A percentile compares a stretch with the other conserved stretches of the same genome.
phyloP scores from a whole-genome alignment of 345 rosid genomes.

The Clarkia xantiana region DNA sequence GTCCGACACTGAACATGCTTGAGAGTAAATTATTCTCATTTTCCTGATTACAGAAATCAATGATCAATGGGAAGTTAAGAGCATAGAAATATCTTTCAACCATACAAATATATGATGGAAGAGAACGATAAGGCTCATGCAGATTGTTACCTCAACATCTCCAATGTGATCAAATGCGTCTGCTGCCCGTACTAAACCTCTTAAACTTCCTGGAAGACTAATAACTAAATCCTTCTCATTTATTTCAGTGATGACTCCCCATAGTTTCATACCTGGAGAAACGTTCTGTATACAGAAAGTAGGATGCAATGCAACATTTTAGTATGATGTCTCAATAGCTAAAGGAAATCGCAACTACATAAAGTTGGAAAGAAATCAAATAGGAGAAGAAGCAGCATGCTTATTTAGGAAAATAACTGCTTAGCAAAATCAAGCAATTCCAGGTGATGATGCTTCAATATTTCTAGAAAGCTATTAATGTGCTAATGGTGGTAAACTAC shows the following conservation, averaged over 20 bases:
- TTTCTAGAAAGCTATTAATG: too few relatives aligned
- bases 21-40: conserved; percentile 37
- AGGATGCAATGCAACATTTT: not conserved
- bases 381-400: too few relatives aligned
- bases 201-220: conserved; percentile 84
- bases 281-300: conserved; percentile 45
- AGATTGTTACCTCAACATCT: conserved; percentile 35
- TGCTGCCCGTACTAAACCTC: conserved; percentile 71
- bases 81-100: not conserved
- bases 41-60: conserved; percentile 25
- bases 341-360: too few relatives aligned
- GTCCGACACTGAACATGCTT: conserved; percentile 45
- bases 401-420: too few relatives aligned
- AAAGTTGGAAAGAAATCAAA: too few relatives aligned
- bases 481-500: not conserved
- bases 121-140: not conserved
- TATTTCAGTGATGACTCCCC: conserved; percentile 87
- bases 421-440: too few relatives aligned
- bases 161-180: conserved; percentile 62
- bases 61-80: not conserved
- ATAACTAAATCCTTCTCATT: conserved; percentile 83
- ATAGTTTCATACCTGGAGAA: conserved; percentile 85
- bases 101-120: not conserved
- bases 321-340: not conserved
- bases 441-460: too few relatives aligned